These are phyloP conservation scores for Cystofilobasidium capitatum DNA, from an alignment of 768 basidiomycete species.

Conservation along the genomic window DNA sequence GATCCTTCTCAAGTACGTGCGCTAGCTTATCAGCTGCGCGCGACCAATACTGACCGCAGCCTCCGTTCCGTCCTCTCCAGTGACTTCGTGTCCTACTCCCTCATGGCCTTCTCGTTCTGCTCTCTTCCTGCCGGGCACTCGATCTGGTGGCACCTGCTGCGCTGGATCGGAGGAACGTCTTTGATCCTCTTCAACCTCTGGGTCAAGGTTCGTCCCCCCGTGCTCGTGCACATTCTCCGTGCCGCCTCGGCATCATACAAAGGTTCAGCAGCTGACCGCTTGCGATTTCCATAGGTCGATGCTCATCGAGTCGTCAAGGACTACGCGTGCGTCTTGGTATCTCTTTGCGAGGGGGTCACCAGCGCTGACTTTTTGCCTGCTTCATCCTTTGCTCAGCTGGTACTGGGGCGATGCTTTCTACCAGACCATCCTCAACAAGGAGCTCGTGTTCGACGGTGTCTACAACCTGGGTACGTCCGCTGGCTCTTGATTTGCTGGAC, in stretches of 20 bases:
- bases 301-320: conserved; percentile 97
- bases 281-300: conserved; percentile 49
- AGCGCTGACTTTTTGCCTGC: neutral
- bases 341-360: neutral
- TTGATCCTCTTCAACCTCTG: conserved; percentile 92
- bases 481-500: conserved; percentile 48
- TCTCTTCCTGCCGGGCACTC: conserved; percentile 73
- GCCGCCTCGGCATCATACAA: neutral
- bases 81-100: conserved; percentile 29
- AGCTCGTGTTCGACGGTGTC: conserved; percentile 92
- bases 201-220: conserved; percentile 54
- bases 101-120: conserved; percentile 38
- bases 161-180: conserved; percentile 76
- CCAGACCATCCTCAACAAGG: conserved; percentile 40
- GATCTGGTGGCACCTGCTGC: conserved; percentile 59
- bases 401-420: conserved; percentile 35
- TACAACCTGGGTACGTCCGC: conserved; percentile 93
- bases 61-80: conserved; percentile 42
- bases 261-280: neutral
- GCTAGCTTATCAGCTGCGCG: neutral
- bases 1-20: conserved; percentile 80
- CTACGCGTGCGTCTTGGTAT: conserved; percentile 92
- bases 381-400: neutral
- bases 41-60: neutral
- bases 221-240: neutral